Conservation (phyloP, 176 grass and related monocot genomes). For the Microstegium vimineum region DNA sequence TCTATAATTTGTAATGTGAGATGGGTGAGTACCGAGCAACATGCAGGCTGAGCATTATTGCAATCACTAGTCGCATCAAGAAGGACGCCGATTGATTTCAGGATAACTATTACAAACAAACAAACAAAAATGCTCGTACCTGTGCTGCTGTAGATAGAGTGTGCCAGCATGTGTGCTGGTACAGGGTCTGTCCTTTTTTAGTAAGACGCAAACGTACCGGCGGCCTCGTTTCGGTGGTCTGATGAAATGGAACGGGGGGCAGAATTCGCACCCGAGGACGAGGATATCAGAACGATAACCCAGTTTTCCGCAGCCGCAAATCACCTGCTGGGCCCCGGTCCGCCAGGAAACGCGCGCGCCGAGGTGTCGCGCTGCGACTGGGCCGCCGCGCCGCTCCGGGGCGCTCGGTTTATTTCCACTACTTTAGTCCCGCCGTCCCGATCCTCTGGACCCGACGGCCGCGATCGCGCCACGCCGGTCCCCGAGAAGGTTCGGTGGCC, state of each 20-base stretch:
- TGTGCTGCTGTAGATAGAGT: not conserved
- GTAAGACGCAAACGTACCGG: not conserved
- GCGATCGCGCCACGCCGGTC: not conserved
- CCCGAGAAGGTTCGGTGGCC: slow-evolving; percentile 15
- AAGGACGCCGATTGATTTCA: not conserved
- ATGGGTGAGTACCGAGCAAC: not conserved
- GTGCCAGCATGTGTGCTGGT: not conserved
- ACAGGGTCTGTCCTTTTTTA: not conserved
- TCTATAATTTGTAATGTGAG: no score
- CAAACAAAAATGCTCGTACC: not conserved
- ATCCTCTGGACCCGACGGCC: not conserved
- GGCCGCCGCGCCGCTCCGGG: not conserved
- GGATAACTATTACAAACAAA: not conserved
- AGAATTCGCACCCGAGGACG: not conserved
- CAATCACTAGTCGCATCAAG: not conserved
- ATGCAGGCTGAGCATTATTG: not conserved
- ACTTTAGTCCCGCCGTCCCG: not conserved
- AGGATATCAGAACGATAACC: not conserved
- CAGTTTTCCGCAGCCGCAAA: slow-evolving; percentile 1
- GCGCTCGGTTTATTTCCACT: not conserved
- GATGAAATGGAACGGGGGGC: not conserved
- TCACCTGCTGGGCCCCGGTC: not conserved
- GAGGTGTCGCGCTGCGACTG: not conserved
- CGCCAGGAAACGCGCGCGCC: not conserved
- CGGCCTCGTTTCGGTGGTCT: not conserved